Base-by-base conservation (phyloP, 805 yeast species). In the Komagataella pastoris region DNA sequence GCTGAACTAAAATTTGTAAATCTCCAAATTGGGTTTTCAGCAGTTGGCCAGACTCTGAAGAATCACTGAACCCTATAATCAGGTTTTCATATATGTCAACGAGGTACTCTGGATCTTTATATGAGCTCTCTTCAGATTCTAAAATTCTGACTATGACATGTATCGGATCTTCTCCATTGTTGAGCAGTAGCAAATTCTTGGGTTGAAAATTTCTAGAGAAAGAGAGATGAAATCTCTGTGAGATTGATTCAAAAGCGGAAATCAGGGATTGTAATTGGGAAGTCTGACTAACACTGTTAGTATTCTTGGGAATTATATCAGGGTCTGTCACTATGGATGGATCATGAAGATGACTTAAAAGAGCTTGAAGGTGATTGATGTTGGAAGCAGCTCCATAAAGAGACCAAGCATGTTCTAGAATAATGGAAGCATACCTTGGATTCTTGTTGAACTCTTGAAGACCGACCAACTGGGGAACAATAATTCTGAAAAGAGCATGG, bases 61-160 rank as follows among this genome's bases (percentile, higher is more conserved):
- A 30, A 30, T 30, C 40, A 30, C 40, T 30, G 14, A 30, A 30
- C 3, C 40, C 40, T 30, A 30, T 30, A n/a, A 30, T 30, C 14
- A 30, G 40, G 14, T 30, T 8, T 5, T 30, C 40, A 30, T 30
- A 30, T 30, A 30, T 30, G 14, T 30, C 40, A 30, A 30, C 40
- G 3, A 82, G 62, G 46, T 67, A 65, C 2, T 69, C 71, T 21
- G 66, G 60, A 6, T 78, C 71, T 49, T 66, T 58, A 56, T 81
- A 82, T 2, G 82, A 69, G 10, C 65, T 64, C 0, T 74, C 70
- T 58, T 83, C 83, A 46, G 78, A 67, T 55, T 81, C 86, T 14
- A 83, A 60, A n/a, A 66, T 58, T 44, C 58, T 58, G 12, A 57
- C 52, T 2, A 66, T 48, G 7, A 65, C 53, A n/a, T 51, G 49